Evolutionary conservation across 208 protist genomes (phyloP).

Genomic region (Leishmania mexicana): DNA sequence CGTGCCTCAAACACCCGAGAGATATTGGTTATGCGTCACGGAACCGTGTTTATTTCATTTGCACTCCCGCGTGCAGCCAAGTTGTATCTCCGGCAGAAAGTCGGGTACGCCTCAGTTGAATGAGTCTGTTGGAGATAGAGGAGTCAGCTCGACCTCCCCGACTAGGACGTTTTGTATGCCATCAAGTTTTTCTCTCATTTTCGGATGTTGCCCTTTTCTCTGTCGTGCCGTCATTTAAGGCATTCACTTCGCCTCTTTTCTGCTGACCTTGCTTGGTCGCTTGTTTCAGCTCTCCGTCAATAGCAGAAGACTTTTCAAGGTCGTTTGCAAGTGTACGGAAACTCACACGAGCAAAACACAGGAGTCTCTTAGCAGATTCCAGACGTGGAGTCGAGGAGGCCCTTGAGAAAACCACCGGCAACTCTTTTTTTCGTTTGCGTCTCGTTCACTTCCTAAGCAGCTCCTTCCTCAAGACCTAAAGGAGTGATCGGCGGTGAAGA

Average conservation of each 20-base stretch:
- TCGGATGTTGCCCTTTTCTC: not conserved
- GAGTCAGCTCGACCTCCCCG: not conserved
- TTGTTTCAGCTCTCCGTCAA: not conserved
- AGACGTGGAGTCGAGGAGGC: not conserved
- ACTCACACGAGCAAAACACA: not conserved
- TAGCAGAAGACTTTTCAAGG: constrained; percentile 1
- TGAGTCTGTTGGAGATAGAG: not conserved
- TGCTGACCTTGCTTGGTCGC: not conserved
- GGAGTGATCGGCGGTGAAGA: not conserved
- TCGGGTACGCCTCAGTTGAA: not conserved
- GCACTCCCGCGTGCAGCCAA: not conserved
- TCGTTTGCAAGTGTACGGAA: not conserved
- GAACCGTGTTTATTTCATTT: not conserved
- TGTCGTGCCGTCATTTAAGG: not conserved
- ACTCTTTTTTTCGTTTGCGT: not conserved
- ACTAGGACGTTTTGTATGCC: not conserved
- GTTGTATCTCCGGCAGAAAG: not conserved
- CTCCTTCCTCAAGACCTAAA: not conserved
- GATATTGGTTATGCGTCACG: not conserved
- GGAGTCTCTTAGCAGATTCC: not conserved
- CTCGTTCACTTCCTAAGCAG: not conserved
- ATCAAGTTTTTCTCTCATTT: not conserved
- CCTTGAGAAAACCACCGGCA: not conserved
- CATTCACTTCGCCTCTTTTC: not conserved
- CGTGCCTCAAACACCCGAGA: not conserved